phyloP scores from a whole-genome alignment of 805 yeast genomes.

The Candida vartiovaarae region DNA sequence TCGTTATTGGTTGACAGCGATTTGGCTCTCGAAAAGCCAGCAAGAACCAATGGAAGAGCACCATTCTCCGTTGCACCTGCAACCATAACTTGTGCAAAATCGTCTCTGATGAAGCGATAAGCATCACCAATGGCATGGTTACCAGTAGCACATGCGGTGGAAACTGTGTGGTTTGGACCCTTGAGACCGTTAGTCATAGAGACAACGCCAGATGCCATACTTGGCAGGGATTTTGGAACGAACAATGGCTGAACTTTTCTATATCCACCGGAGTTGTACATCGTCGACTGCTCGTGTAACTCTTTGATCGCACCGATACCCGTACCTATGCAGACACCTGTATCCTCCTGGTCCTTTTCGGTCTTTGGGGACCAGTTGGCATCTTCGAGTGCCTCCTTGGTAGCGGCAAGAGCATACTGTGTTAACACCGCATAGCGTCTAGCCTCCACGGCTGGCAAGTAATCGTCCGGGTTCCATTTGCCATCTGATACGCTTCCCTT shows the following conservation, averaged over 20 bases:
- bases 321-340: conserved; percentile 86
- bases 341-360: conserved; percentile 27
- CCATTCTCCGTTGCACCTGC: conserved; percentile 95
- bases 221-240: conserved; percentile 74
- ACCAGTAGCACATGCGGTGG: conserved; percentile 98
- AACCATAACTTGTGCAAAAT: conserved; percentile 78
- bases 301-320: conserved; percentile 88
- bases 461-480: conserved; percentile 46
- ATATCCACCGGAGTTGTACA: conserved; percentile 44
- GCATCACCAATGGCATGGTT: conserved; percentile 93
- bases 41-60: conserved; percentile 77
- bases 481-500: conserved; percentile 35
- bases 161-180: conserved; percentile 84
- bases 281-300: conserved; percentile 52
- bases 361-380: conserved; percentile 44
- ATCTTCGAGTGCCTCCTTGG: conserved; percentile 69
- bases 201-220: conserved; percentile 93
- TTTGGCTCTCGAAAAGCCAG: conserved; percentile 88
- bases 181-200: conserved; percentile 68
- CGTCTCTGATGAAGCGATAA: conserved; percentile 65
- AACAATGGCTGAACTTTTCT: conserved; percentile 77
- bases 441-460: conserved; percentile 33
- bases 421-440: conserved; percentile 66
- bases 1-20: conserved; percentile 61
- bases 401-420: conserved; percentile 72